Base-by-base conservation (phyloP, 306 rosid species). In the Calophaca sinica region DNA sequence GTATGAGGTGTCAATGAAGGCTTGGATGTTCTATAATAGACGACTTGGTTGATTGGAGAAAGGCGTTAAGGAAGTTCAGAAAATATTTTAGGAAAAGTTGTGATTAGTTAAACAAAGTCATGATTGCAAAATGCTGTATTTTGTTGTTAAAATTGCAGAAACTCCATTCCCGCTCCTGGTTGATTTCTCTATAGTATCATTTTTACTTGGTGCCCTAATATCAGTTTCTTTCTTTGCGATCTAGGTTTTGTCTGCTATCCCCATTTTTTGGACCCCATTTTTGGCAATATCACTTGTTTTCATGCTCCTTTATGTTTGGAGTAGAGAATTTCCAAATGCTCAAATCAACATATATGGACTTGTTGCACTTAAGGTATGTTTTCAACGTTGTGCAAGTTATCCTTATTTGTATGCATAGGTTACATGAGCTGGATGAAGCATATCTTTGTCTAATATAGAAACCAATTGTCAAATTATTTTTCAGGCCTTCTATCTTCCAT, bases 401-500 rank as follows among this genome's bases (percentile, higher is more conserved):
- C 62, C 20, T 76, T 62, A 49, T 10, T 46, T 53, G 60, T 58
- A 6, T 72, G 70, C 50, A 11, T 54, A 36, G 50, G 48, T 61
- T 72, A 45, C 72, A 9, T 14, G 53, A 75, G 73, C 64, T 52
- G 45, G 70, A 48, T 42, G 62, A 64, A 48, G 50, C 10, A 11
- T 58, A 60, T 45, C 15, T 68, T 80, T 67, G 39, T 60, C 75
- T 76, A 36, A 73, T 75, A 68, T 68, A 44, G 55, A 61, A 78
- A 66, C 69, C 31, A 57, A 28, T 26, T 51, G 3, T 36, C 65
- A 7, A 50, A 68, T 70, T 11, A 68, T 44, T 68, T 76, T 84
- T 79, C 87, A 94, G 99, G 97, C 99, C 46, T 94, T 94, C 88
- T 94, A 94, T 85, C 91, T 94, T 45, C 99, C 99, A 28, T 94